These are phyloP conservation scores for Suzukiozyma palmioleophila DNA, from an alignment of 1,139 yeast genomes.

Conservation along the genomic window DNA sequence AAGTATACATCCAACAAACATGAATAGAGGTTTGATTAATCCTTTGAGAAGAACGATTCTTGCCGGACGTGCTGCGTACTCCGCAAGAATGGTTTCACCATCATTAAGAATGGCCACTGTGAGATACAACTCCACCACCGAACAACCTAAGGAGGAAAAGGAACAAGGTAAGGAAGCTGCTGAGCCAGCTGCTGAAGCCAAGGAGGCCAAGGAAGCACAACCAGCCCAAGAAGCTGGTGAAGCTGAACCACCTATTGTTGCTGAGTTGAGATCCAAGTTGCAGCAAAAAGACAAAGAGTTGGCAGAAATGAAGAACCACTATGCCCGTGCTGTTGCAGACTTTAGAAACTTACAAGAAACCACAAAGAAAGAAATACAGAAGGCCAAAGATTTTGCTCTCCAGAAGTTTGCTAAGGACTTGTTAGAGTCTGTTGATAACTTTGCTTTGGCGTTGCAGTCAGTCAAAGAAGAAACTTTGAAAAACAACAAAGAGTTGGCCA, in stretches of 20 bases:
- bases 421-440: constrained; percentile 86
- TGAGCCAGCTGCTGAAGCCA: constrained; percentile 6
- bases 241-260: constrained; percentile 22
- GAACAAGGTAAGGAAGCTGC: constrained; percentile 7
- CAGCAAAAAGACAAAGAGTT: constrained; percentile 72
- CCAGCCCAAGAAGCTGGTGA: constrained; percentile 14
- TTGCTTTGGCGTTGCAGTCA: constrained; percentile 79
- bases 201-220: constrained; percentile 7
- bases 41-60: constrained; percentile 22
- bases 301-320: constrained; percentile 79
- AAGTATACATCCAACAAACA: constrained; percentile 8
- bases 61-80: constrained; percentile 15
- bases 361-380: constrained; percentile 80
- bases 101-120: constrained; percentile 7
- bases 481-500: constrained; percentile 60
- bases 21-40: constrained; percentile 30
- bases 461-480: constrained; percentile 64
- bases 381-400: constrained; percentile 86
- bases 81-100: constrained; percentile 17
- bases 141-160: constrained; percentile 5
- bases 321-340: constrained; percentile 83
- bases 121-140: constrained; percentile 22
- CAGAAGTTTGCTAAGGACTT: constrained; percentile 92
- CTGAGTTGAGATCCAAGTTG: constrained; percentile 51
- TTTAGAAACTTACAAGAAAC: constrained; percentile 91